phyloP scores from a whole-genome alignment of 2,329 filamentous ascomycete genomes.

The Paracorniculantispora psalliotae region DNA sequence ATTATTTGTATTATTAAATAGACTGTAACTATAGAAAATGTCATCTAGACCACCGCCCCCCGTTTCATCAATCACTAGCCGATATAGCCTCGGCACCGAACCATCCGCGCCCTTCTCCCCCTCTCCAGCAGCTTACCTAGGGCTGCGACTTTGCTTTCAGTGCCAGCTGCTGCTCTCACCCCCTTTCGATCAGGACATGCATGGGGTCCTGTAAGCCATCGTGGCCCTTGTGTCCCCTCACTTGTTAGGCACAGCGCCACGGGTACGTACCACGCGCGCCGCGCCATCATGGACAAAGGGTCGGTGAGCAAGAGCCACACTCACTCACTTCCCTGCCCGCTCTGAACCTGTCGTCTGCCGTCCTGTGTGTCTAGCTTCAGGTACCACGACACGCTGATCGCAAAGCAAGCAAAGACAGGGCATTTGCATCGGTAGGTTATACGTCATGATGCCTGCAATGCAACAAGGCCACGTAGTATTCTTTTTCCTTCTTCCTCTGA shows the following conservation, averaged over 20 bases:
- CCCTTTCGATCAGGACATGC: neutral
- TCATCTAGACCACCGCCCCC: too few species aligned
- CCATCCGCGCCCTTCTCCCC: neutral
- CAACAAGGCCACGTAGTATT: neutral
- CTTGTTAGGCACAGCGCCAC: too few species aligned
- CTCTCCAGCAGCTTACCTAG: neutral
- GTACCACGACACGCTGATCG: neutral
- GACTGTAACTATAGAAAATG: neutral
- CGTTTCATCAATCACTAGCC: neutral
- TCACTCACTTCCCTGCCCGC: neutral
- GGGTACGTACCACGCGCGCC: too few species aligned
- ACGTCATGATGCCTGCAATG: neutral
- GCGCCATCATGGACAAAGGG: neutral
- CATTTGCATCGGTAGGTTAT: neutral
- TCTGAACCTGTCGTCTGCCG: too few species aligned
- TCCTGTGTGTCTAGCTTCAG: neutral
- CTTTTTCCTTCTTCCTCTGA: neutral
- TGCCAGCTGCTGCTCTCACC: too few species aligned
- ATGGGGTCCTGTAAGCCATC: too few species aligned
- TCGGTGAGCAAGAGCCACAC: neutral
- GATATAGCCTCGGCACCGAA: neutral
- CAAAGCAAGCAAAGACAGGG: neutral
- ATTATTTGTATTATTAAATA: neutral
- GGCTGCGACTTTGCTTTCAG: too few species aligned
- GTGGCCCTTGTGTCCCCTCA: too few species aligned